A percentile compares a stretch with the other conserved stretches of the same genome.
These are phyloP conservation scores for Pseudonitzschia pungens DNA, from an alignment of 108 stramenopile species.

Conservation along the genomic window DNA sequence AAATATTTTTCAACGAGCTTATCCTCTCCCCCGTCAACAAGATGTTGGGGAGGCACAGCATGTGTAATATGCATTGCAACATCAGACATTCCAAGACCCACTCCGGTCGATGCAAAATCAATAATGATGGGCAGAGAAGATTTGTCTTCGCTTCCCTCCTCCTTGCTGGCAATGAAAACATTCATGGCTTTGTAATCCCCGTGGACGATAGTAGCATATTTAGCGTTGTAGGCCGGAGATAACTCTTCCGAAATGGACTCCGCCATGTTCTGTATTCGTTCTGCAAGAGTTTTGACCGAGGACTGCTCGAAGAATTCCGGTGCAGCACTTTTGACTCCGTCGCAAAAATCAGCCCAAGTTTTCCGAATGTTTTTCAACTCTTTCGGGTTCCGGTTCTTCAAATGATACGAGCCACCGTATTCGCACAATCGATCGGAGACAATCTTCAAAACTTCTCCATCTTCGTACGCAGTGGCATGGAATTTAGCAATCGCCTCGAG, in stretches of 20 bases:
- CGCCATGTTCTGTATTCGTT: slow-evolving; percentile 53
- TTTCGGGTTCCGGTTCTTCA: slow-evolving; percentile 68
- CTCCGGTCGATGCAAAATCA: slow-evolving; percentile 78
- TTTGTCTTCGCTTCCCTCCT: not conserved
- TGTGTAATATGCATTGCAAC: slow-evolving; percentile 86
- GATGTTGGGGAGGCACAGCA: slow-evolving; percentile 49
- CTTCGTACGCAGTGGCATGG: slow-evolving; percentile 74
- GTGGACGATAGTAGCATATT: slow-evolving; percentile 68
- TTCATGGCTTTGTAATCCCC: slow-evolving; percentile 86
- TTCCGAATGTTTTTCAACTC: slow-evolving; percentile 53
- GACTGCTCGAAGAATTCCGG: not conserved
- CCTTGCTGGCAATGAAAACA: slow-evolving; percentile 54
- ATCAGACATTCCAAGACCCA: slow-evolving; percentile 73
- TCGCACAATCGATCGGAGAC: slow-evolving; percentile 44
- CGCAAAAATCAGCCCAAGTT: slow-evolving; percentile 62
- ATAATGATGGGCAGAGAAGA: slow-evolving; percentile 40
- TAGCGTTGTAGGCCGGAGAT: slow-evolving; percentile 53
- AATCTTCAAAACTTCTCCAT: slow-evolving; percentile 42
- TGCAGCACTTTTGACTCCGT: not conserved
- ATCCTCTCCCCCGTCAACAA: slow-evolving; percentile 61
- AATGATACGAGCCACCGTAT: slow-evolving; percentile 54
- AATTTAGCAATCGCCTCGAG: slow-evolving; percentile 60
- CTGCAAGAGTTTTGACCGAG: slow-evolving; percentile 38
- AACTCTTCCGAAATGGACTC: slow-evolving; percentile 60
- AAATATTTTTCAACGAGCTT: slow-evolving; percentile 59